phyloP scores from a whole-genome alignment of 208 protist genomes.

The Crithidia fasciculata region DNA sequence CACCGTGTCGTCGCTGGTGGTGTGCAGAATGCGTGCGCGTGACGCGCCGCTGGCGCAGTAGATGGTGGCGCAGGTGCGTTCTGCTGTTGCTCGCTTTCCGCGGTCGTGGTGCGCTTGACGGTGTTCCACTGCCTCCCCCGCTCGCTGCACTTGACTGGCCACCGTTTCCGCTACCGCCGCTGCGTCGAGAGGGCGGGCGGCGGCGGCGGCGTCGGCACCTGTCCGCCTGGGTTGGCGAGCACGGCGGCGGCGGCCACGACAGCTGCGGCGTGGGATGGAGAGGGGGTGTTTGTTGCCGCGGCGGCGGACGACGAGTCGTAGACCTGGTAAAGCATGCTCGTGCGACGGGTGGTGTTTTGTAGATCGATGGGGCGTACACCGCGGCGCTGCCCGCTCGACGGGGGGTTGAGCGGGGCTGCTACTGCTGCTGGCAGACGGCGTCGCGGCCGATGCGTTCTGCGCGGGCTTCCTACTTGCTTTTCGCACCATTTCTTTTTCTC shows the following conservation, averaged over 20 bases:
- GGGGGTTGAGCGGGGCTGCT: background rate
- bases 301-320: conserved; percentile 10
- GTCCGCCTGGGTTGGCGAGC: conserved; percentile 10
- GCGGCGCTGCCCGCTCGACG: background rate
- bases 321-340: conserved; percentile 12
- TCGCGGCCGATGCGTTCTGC: background rate
- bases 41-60: background rate
- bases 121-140: background rate
- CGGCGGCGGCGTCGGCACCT: background rate
- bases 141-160: background rate
- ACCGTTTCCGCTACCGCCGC: background rate
- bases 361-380: conserved; percentile 5
- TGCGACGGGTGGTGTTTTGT: conserved; percentile 1
- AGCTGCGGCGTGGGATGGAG: conserved; percentile 11
- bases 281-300: background rate
- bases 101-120: too few species aligned
- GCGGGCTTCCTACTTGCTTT: conserved; percentile 11
- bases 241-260: conserved; percentile 14
- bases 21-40: background rate
- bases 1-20: conserved; percentile 14
- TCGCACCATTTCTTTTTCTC: background rate
- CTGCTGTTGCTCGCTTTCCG: too few species aligned
- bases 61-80: background rate
- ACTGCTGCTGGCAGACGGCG: background rate
- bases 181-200: background rate